Base-by-base conservation (phyloP, 202 grass and related monocot species). In the Setaria italica region DNA sequence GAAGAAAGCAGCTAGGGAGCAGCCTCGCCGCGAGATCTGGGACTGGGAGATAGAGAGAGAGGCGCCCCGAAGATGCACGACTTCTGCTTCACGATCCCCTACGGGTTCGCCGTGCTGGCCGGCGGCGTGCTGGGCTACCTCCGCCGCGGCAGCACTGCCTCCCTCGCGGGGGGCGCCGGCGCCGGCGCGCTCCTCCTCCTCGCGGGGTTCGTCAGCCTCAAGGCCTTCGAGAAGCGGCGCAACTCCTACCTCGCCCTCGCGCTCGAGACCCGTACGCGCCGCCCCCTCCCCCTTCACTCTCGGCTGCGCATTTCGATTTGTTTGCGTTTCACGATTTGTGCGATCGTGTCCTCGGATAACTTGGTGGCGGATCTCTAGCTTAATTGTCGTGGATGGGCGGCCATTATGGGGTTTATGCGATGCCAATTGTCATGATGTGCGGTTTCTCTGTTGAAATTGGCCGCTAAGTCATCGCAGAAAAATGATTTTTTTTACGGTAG, bases 21-120 rank as follows among this genome's bases (percentile, higher is more conserved):
- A 68, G 51, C 48, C 8, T 68, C 48, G 48, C 64, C 29, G 49
- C 56, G 80, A 79, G 88, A 90, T 90, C 89, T 84, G 67, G 30
- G 55, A 17, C 39, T 41, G 50, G 15, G 9, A 2, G 1, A 0
- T 15, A 9, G 4, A 1, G 70, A 41, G 59, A 30, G 59, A 11
- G 21, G 1, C 4, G 2, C 4, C 25, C 7, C 11, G 72, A 43
- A 91, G 77, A 99, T 99, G 96, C 96, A 99, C 88, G 96, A 99
- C 85, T 99, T 99, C 90, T 99, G 96, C 91, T 95, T 99, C 84
- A 99, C 96, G 55, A 95, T 99, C 35, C 96, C 96, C 14, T 99
- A 92, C 84, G 96, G 96, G 6, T 78, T 92, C 63, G 83, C 90
- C 0, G 90, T 99, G 71, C 75, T 94, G 73, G 91, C 71, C 13